phyloP scores from a whole-genome alignment of 2,329 filamentous ascomycete genomes.

The Cladosporium velox region DNA sequence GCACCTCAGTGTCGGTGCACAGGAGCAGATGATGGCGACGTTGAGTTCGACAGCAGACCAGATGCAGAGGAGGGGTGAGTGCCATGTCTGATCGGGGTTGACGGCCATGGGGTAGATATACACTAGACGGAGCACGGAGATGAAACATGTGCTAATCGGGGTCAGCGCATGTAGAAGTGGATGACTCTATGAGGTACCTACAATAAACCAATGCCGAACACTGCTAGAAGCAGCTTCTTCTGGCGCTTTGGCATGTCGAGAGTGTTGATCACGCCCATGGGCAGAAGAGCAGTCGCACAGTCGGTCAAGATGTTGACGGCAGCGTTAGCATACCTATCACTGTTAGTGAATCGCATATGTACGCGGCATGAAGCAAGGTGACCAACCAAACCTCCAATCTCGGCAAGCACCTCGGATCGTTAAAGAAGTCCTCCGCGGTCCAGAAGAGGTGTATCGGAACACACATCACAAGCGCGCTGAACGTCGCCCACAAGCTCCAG shows the following conservation, averaged over 20 bases:
- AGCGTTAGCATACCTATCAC: constrained; percentile 18
- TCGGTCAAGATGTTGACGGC: constrained; percentile 22
- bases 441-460: constrained; percentile 21
- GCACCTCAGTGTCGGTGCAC: constrained; percentile 9
- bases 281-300: constrained; percentile 30
- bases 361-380: neutral
- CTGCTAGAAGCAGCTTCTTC: constrained; percentile 37
- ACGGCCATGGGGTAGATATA: constrained; percentile 29
- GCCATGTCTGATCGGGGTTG: constrained; percentile 20
- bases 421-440: constrained; percentile 16
- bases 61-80: constrained; percentile 18
- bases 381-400: constrained; percentile 20
- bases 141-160: constrained; percentile 31
- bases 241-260: constrained; percentile 38
- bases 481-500: constrained; percentile 21
- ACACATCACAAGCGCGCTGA: constrained; percentile 21
- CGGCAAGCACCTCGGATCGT: constrained; percentile 20
- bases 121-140: constrained; percentile 37
- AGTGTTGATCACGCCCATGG: constrained; percentile 37
- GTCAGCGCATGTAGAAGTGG: constrained; percentile 17
- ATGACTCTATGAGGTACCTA: neutral
- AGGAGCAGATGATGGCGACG: constrained; percentile 21
- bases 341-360: neutral
- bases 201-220: constrained; percentile 38
- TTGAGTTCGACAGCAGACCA: constrained; percentile 19